Conservation (phyloP, 1,139 yeast species). For the Hyphopichia wangnamkhiaoensis region DNA sequence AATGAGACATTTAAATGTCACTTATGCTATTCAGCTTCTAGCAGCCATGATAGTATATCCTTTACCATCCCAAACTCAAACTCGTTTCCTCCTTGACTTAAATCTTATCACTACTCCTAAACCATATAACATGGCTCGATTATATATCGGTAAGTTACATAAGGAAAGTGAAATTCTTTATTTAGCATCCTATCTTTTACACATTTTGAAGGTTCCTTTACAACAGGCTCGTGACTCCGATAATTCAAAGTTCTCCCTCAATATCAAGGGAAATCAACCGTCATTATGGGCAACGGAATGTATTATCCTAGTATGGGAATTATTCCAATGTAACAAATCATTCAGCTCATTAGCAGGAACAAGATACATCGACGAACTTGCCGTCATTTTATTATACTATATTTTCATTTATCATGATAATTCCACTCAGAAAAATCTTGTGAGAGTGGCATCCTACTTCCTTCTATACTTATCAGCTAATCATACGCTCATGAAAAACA, state of each 20-base stretch:
- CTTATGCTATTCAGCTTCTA: constrained; percentile 63
- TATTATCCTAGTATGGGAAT: constrained; percentile 70
- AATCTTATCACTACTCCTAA: constrained; percentile 23
- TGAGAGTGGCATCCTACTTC: constrained; percentile 61
- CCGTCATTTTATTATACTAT: constrained; percentile 57
- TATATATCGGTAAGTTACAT: constrained; percentile 52
- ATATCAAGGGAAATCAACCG: constrained; percentile 27
- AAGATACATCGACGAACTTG: constrained; percentile 53
- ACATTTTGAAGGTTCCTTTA: constrained; percentile 49
- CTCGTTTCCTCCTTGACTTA: constrained; percentile 44
- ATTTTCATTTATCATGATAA: constrained; percentile 44
- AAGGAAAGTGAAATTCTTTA: constrained; percentile 55
- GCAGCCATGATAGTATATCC: constrained; percentile 66
- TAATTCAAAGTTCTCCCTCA: constrained; percentile 17
- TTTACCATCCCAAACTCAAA: constrained; percentile 50
- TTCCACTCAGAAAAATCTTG: constrained; percentile 41
- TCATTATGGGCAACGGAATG: constrained; percentile 58
- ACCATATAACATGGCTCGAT: constrained; percentile 51
- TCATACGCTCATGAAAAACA: constrained; percentile 31
- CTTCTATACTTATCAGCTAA: constrained; percentile 63
- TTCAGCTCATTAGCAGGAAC: constrained; percentile 52
- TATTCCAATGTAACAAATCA: constrained; percentile 66
- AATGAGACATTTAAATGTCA: constrained; percentile 53
- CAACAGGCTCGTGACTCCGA: constrained; percentile 17
- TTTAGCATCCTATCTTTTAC: constrained; percentile 47